Conservation (phyloP, 257 asterid species). For the Vinca minor region DNA sequence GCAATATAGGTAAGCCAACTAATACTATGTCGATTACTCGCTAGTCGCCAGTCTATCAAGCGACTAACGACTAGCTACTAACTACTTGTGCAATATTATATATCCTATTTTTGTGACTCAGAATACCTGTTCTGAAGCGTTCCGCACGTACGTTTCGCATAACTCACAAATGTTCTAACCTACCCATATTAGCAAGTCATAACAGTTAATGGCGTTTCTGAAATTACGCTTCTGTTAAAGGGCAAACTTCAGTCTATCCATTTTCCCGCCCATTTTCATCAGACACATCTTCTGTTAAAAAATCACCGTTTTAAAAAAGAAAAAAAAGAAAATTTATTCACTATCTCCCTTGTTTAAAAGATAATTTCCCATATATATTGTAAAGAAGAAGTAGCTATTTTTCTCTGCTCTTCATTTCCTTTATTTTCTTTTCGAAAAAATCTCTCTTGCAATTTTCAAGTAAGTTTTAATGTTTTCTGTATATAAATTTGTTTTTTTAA, state of each 20-base stretch:
- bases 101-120: no score
- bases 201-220: slow-evolving; percentile 9
- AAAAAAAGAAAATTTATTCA: no score
- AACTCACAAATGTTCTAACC: no score
- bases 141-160: no score
- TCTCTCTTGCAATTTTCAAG: background rate
- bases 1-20: no score
- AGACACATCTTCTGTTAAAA: background rate
- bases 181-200: background rate
- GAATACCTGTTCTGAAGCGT: no score
- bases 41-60: no score
- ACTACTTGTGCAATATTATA: no score
- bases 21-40: no score
- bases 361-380: background rate
- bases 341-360: background rate
- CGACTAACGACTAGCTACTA: no score
- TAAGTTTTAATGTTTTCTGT: background rate
- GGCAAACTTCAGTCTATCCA: background rate
- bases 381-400: no score
- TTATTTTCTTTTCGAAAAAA: background rate
- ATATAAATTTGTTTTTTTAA: background rate
- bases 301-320: background rate
- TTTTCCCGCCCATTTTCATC: slow-evolving; percentile 22
- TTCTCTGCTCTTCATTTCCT: slow-evolving; percentile 2
- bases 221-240: background rate